Conservation (phyloP, 148 eudicot genomes). For the Vaccinium vitisidaea region DNA sequence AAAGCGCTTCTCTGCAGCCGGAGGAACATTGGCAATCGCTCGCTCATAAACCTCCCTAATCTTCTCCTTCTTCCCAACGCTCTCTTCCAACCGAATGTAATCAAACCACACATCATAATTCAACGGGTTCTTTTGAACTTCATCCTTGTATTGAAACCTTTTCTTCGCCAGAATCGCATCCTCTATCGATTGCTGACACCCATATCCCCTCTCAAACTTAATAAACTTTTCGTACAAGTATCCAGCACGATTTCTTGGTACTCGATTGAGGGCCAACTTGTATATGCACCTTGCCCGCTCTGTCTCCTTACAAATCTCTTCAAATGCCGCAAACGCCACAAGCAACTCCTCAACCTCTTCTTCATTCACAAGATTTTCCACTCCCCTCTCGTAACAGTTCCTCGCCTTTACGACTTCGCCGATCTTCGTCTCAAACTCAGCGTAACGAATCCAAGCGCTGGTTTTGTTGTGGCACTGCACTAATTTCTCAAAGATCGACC, state of each 20-base stretch:
- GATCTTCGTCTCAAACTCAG: constrained; percentile 83
- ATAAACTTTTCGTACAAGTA: background rate
- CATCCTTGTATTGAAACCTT: background rate
- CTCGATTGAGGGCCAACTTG: background rate
- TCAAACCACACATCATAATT: background rate
- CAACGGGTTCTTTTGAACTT: background rate
- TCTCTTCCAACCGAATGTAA: background rate
- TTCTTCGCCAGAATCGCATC: background rate
- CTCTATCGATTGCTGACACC: background rate
- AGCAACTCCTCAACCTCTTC: constrained; percentile 78
- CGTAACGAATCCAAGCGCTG: constrained; percentile 68
- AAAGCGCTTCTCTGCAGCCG: background rate
- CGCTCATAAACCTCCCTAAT: background rate
- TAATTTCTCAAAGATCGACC: constrained; percentile 70
- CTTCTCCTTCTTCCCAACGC: background rate
- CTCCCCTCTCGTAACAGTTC: constrained; percentile 73
- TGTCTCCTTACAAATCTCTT: constrained; percentile 72
- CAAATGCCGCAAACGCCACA: constrained; percentile 85
- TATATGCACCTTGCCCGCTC: constrained; percentile 67
- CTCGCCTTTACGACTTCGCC: constrained; percentile 76
- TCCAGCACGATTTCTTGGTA: background rate
- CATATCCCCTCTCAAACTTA: background rate
- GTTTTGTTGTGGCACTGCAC: constrained; percentile 64
- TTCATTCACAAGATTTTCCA: constrained; percentile 64
- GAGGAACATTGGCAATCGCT: background rate